A percentile compares a stretch with the other conserved stretches of the same genome.
Conservation (phyloP, 805 yeast genomes). For the Starmera dryadoides region DNA sequence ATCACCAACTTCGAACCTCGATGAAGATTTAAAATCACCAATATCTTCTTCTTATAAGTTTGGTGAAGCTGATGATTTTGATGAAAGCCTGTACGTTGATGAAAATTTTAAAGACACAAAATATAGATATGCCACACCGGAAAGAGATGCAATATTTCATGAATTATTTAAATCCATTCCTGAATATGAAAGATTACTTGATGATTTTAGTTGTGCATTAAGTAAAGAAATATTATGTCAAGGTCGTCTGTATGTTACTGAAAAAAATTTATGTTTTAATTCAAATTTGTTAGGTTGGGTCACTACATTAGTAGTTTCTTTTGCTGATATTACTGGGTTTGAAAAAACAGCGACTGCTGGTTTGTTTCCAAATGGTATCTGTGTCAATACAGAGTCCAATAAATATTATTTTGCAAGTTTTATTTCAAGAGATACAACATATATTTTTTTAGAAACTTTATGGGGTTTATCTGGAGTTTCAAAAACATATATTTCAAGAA, state of each 20-base stretch:
- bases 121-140: conserved; percentile 56
- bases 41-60: neutral
- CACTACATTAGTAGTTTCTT: conserved; percentile 66
- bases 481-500: conserved; percentile 1
- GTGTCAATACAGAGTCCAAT: conserved; percentile 21
- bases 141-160: conserved; percentile 73
- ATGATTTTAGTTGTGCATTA: conserved; percentile 86
- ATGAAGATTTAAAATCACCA: conserved; percentile 9
- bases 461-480: conserved; percentile 5
- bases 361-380: conserved; percentile 84
- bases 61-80: conserved; percentile 9
- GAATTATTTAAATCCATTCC: conserved; percentile 62
- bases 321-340: conserved; percentile 60
- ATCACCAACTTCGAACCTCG: conserved; percentile 19
- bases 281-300: conserved; percentile 89
- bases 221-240: conserved; percentile 82
- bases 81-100: conserved; percentile 42
- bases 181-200: conserved; percentile 62
- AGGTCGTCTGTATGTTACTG: conserved; percentile 80
- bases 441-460: conserved; percentile 42
- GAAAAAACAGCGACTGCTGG: conserved; percentile 87
- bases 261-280: conserved; percentile 74
- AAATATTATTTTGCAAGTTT: conserved; percentile 83
- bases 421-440: conserved; percentile 71
- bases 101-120: conserved; percentile 48